Base-by-base conservation (phyloP, 2,329 filamentous ascomycete species). In the Emericellopsis cladophorae region DNA sequence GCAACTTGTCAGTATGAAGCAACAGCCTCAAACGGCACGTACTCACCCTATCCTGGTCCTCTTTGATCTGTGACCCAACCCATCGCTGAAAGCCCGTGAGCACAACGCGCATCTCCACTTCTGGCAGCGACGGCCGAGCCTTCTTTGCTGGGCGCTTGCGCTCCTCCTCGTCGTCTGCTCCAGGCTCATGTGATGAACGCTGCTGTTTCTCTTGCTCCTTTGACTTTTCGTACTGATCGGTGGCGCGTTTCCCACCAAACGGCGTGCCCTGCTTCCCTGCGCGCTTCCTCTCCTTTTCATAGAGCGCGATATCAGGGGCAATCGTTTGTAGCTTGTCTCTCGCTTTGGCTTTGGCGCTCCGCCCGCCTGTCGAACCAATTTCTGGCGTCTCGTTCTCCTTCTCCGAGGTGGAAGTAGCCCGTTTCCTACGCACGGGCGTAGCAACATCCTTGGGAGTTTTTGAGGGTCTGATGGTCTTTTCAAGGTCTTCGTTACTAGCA, bases 211-310 rank as follows among this genome's bases (percentile, higher is more conserved):
- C 64, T 41, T 67, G 64, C 32, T 66, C 64, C 50, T 68, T 72
- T 3, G 26, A 29, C 26, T 29, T 29, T 42, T 81, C 76, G 15
- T 74, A 65, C 43, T 66, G 59, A 41, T 79, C 72, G 3, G 75
- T 70, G 1, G 77, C 77, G 39, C 76, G 67, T 51, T 78, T 80
- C 18, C 77, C 77, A 21, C 78, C 77, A 68, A 76, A 81, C 0
- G 70, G 66, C 2, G 61, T 64, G 4, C 56, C 66, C 39, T 66
- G 61, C 47, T 71, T 76, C 45, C 56, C 54, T 7, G 64, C 60
- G 16, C 92, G 79, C 64, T 94, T 95, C 66, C 76, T 87, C 62
- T 98, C 92, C 56, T 92, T 95, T 54, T 96, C 84, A 53, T 92
- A 98, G 26, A 93, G 66, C 2, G 81, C 82, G 53, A 96, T 88